phyloP scores from a whole-genome alignment of 176 grass and related monocot species.

The Rhynchospora pubera region DNA sequence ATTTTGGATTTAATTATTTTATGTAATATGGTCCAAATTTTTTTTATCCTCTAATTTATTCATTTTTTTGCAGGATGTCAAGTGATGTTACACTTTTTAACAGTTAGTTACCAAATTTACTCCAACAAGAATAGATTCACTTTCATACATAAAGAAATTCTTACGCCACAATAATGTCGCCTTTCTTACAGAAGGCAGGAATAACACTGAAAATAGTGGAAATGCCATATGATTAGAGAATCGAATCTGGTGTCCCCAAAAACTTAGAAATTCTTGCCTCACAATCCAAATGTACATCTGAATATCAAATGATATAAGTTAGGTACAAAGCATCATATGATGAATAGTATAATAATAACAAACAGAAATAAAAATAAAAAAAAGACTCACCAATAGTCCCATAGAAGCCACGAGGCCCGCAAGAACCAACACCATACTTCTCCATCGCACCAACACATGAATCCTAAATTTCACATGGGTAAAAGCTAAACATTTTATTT shows the following conservation, averaged over 20 bases:
- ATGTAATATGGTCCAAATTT: neutral
- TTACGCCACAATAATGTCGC: constrained; percentile 91
- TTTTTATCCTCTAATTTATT: neutral
- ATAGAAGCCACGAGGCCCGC: constrained; percentile 92
- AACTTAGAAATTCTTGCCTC: constrained; percentile 79
- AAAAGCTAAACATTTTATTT: constrained; percentile 22
- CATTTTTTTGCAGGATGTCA: neutral
- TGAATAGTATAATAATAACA: neutral
- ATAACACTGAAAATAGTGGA: constrained; percentile 96
- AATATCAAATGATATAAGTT: constrained; percentile 15
- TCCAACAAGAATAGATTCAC: neutral
- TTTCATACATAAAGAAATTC: constrained; percentile 17
- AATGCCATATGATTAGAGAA: constrained; percentile 92
- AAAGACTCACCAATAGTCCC: constrained; percentile 70
- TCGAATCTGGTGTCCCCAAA: constrained; percentile 77
- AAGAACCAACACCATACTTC: constrained; percentile 98
- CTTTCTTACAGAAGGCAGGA: constrained; percentile 96
- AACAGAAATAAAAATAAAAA: neutral
- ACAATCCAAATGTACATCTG: constrained; percentile 98
- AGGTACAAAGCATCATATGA: neutral
- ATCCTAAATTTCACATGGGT: constrained; percentile 42
- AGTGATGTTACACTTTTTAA: neutral
- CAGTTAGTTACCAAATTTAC: neutral
- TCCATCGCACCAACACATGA: constrained; percentile 70
- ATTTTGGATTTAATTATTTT: neutral